phyloP scores from a whole-genome alignment of 257 asterid species.

The Lavandula angustifolia region DNA sequence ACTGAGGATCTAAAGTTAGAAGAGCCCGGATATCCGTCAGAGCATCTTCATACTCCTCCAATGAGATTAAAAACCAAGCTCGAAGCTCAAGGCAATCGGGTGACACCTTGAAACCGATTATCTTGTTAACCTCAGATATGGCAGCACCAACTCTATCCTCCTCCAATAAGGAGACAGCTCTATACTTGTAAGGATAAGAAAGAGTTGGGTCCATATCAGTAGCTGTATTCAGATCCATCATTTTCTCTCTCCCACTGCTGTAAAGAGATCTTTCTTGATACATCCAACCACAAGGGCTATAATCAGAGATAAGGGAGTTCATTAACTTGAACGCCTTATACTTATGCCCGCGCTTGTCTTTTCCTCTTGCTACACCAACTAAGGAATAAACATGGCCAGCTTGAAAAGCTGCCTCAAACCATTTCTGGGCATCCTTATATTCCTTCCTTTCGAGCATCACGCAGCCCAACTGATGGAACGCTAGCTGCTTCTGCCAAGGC shows the following conservation, averaged over 20 bases:
- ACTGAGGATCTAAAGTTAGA: slow-evolving; percentile 76
- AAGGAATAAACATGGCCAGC: slow-evolving; percentile 80
- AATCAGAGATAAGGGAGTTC: slow-evolving; percentile 71
- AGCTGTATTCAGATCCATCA: slow-evolving; percentile 70
- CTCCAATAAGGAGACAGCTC: slow-evolving; percentile 63
- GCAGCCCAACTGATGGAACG: slow-evolving; percentile 86
- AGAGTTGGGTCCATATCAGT: slow-evolving; percentile 93
- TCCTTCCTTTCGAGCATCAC: slow-evolving; percentile 91
- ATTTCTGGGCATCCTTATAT: slow-evolving; percentile 87
- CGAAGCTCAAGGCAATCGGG: slow-evolving; percentile 95
- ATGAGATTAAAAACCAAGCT: slow-evolving; percentile 82
- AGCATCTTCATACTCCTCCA: slow-evolving; percentile 79
- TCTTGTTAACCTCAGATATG: slow-evolving; percentile 72
- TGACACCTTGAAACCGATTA: slow-evolving; percentile 77
- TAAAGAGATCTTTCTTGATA: slow-evolving; percentile 89
- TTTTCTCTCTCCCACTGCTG: slow-evolving; percentile 67
- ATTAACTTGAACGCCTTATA: slow-evolving; percentile 77
- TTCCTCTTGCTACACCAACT: slow-evolving; percentile 80
- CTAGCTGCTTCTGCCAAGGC: slow-evolving; percentile 81
- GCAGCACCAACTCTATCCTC: slow-evolving; percentile 62
- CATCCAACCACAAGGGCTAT: slow-evolving; percentile 88
- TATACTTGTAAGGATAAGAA: slow-evolving; percentile 76
- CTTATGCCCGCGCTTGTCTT: slow-evolving; percentile 83
- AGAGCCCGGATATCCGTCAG: slow-evolving; percentile 80
- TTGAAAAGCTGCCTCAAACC: slow-evolving; percentile 74